phyloP scores from a whole-genome alignment of 768 basidiomycete species.

The Naganishia vaughanmartiniae region DNA sequence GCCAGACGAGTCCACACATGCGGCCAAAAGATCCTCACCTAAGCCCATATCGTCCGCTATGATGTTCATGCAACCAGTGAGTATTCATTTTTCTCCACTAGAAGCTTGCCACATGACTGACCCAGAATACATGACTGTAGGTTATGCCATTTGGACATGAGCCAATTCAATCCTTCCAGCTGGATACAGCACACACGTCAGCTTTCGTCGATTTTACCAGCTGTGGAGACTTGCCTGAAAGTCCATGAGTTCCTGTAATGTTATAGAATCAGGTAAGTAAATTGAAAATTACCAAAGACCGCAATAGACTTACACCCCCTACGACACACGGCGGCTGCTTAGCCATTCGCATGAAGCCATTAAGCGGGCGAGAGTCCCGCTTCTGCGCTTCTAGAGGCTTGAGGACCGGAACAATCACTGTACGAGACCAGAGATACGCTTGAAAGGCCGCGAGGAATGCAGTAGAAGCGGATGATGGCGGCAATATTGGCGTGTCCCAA shows the following conservation, averaged over 20 bases:
- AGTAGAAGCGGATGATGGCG: slow-evolving; percentile 60
- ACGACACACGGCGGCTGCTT: slow-evolving; percentile 62
- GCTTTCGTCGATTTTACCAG: background rate
- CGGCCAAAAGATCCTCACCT: slow-evolving; percentile 44
- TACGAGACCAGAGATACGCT: slow-evolving; percentile 64
- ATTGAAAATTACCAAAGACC: background rate
- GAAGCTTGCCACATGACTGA: background rate
- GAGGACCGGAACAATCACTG: slow-evolving; percentile 62
- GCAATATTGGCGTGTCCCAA: slow-evolving; percentile 83
- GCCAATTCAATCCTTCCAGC: slow-evolving; percentile 54
- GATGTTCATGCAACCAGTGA: slow-evolving; percentile 29
- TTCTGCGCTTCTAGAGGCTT: slow-evolving; percentile 42
- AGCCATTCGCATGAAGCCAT: slow-evolving; percentile 57
- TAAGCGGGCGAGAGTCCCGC: slow-evolving; percentile 42
- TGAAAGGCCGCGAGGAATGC: slow-evolving; percentile 69
- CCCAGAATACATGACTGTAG: slow-evolving; percentile 46
- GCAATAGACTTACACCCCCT: slow-evolving; percentile 50
- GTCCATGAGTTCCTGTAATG: slow-evolving; percentile 62
- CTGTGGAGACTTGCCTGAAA: slow-evolving; percentile 65
- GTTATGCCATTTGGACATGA: slow-evolving; percentile 47
- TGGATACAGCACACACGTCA: slow-evolving; percentile 16
- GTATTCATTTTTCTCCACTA: background rate
- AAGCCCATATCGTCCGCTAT: slow-evolving; percentile 97
- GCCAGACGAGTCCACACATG: too few relatives aligned
- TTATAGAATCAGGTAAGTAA: background rate